Conservation (phyloP, 768 basidiomycete species). For the Termitomyces sp. region DNA sequence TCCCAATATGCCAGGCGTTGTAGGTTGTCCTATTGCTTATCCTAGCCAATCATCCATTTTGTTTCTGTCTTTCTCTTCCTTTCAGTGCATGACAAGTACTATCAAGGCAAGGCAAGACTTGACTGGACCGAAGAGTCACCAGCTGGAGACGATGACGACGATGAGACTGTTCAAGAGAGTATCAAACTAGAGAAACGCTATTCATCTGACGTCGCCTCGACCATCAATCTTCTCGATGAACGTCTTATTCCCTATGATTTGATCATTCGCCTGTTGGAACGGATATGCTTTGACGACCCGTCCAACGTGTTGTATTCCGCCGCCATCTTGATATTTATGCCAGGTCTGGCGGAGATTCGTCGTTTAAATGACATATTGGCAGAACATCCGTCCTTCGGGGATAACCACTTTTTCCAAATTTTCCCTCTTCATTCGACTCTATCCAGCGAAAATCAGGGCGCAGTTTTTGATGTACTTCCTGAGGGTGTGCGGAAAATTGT, state of each 20-base stretch:
- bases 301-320: slow-evolving; percentile 54
- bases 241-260: slow-evolving; percentile 89
- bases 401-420: slow-evolving; percentile 57
- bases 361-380: slow-evolving; percentile 75
- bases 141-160: slow-evolving; percentile 64
- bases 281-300: slow-evolving; percentile 68
- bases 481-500: slow-evolving; percentile 86
- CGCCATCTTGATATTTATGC: slow-evolving; percentile 90
- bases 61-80: background rate
- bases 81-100: slow-evolving; percentile 59
- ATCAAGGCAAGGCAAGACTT: slow-evolving; percentile 50
- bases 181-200: slow-evolving; percentile 75
- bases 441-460: slow-evolving; percentile 85
- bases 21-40: slow-evolving; percentile 27
- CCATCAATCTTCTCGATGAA: slow-evolving; percentile 84
- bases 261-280: slow-evolving; percentile 77
- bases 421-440: slow-evolving; percentile 91
- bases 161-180: slow-evolving; percentile 36
- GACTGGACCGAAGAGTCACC: slow-evolving; percentile 80
- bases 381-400: slow-evolving; percentile 72
- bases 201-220: slow-evolving; percentile 65
- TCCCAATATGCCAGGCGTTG: slow-evolving; percentile 78
- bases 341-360: slow-evolving; percentile 91
- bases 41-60: background rate
- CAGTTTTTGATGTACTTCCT: slow-evolving; percentile 88